Evolutionary conservation across 2,329 filamentous ascomycete genomes (phyloP).

Genomic region (Fusarium penzigii): DNA sequence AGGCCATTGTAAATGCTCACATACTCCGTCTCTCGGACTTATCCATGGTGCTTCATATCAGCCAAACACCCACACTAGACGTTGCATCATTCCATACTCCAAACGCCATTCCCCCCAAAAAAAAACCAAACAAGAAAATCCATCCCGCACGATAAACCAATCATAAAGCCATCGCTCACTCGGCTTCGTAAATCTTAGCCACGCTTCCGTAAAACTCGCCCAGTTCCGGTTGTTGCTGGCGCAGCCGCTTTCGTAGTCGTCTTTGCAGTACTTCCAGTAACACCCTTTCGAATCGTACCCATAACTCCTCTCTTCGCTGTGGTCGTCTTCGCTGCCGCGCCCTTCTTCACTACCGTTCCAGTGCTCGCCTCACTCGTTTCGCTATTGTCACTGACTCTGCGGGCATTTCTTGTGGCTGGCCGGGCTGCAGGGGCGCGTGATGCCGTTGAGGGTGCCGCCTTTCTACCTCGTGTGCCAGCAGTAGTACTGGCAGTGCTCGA

Average conservation of each 20-base stretch:
- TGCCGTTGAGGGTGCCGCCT: conserved; percentile 39
- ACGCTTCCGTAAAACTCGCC: conserved; percentile 58
- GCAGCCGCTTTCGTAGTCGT: conserved; percentile 45
- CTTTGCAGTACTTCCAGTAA: conserved; percentile 52
- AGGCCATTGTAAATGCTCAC: conserved; percentile 21
- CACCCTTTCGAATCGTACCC: conserved; percentile 54
- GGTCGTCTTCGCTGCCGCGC: conserved; percentile 39
- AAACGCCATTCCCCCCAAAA: conserved; percentile 22
- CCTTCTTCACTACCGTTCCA: conserved; percentile 64
- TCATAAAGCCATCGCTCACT: conserved; percentile 4
- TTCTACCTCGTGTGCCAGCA: conserved; percentile 35
- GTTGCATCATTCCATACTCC: conserved; percentile 10
- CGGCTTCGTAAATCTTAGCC: conserved; percentile 33
- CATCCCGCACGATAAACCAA: not conserved
- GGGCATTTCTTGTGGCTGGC: conserved; percentile 48
- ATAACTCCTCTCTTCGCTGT: conserved; percentile 54
- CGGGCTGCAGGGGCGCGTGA: conserved; percentile 38
- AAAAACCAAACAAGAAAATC: conserved; percentile 6
- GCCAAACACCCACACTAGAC: conserved; percentile 13
- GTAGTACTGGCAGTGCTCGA: conserved; percentile 41
- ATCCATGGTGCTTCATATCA: conserved; percentile 15
- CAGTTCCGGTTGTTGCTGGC: conserved; percentile 45
- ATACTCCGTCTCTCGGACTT: conserved; percentile 15
- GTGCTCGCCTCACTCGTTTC: conserved; percentile 65
- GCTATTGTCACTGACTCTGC: conserved; percentile 60